phyloP scores from a whole-genome alignment of 495 filamentous ascomycete species.

The Neurospora sp. region DNA sequence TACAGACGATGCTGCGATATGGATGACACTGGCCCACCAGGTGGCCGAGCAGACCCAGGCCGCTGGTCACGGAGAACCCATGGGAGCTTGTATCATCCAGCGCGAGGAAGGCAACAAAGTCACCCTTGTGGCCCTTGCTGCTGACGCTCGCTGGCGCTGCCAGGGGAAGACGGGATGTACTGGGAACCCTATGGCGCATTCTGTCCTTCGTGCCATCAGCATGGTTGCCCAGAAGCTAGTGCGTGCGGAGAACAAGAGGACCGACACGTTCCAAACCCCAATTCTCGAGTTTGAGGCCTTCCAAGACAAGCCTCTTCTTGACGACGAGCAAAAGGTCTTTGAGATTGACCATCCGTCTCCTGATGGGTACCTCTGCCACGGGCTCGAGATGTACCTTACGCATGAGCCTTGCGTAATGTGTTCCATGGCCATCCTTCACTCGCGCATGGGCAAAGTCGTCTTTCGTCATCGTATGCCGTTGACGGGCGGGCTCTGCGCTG shows the following conservation, averaged over 20 bases:
- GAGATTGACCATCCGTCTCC: slow-evolving; percentile 33
- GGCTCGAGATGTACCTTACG: slow-evolving; percentile 81
- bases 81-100: slow-evolving; percentile 81
- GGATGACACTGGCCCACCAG: slow-evolving; percentile 57
- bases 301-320: slow-evolving; percentile 33
- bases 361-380: slow-evolving; percentile 88
- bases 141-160: slow-evolving; percentile 62
- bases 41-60: slow-evolving; percentile 48
- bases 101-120: slow-evolving; percentile 26
- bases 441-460: slow-evolving; percentile 73
- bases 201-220: slow-evolving; percentile 76
- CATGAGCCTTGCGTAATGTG: slow-evolving; percentile 96
- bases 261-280: slow-evolving; percentile 8
- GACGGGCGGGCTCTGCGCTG: slow-evolving; percentile 47
- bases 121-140: slow-evolving; percentile 59
- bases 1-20: slow-evolving; percentile 41
- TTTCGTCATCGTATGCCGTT: slow-evolving; percentile 56
- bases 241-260: slow-evolving; percentile 27
- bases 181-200: slow-evolving; percentile 73
- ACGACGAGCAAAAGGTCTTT: slow-evolving; percentile 32
- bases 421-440: slow-evolving; percentile 90
- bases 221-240: slow-evolving; percentile 70
- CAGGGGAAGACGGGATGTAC: slow-evolving; percentile 29
- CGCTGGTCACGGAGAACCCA: slow-evolving; percentile 50
- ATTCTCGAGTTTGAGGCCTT: slow-evolving; percentile 37